A percentile compares a stretch with the other conserved stretches of the same genome.
phyloP scores from a whole-genome alignment of 345 rosid genomes.

The Brassica napus region DNA sequence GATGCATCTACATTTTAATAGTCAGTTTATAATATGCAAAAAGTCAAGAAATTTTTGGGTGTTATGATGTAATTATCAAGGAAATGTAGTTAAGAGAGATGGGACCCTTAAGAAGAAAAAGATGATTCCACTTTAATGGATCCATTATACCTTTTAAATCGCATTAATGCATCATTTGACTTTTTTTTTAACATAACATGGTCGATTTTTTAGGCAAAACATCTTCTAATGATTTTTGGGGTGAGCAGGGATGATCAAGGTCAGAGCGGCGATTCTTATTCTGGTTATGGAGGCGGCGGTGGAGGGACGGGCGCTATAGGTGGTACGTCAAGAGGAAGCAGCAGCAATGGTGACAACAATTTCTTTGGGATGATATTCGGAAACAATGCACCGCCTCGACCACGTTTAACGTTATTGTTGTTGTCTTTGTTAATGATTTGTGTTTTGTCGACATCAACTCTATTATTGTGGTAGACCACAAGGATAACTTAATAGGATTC shows the following conservation, averaged over 20 bases:
- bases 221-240: slow-evolving; percentile 9
- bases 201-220: neutral
- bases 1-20: slow-evolving; percentile 6
- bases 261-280: slow-evolving; percentile 26
- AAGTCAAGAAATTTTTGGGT: neutral
- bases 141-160: neutral
- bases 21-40: neutral
- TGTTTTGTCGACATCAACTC: slow-evolving; percentile 34
- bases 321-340: slow-evolving; percentile 33
- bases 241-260: slow-evolving; percentile 36
- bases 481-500: slow-evolving; percentile 31
- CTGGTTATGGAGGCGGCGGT: slow-evolving; percentile 13
- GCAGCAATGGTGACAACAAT: slow-evolving; percentile 4
- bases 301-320: neutral
- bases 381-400: slow-evolving; percentile 29
- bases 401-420: slow-evolving; percentile 26
- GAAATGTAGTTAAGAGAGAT: slow-evolving; percentile 3
- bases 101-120: slow-evolving; percentile 25
- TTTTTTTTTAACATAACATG: neutral
- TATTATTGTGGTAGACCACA: slow-evolving; percentile 37
- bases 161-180: slow-evolving; percentile 18
- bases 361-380: slow-evolving; percentile 41
- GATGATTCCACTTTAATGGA: slow-evolving; percentile 20
- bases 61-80: slow-evolving; percentile 24
- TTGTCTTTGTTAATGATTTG: slow-evolving; percentile 32